Evolutionary conservation across 495 filamentous ascomycete genomes (phyloP).

Genomic region (Darksidea phi): DNA sequence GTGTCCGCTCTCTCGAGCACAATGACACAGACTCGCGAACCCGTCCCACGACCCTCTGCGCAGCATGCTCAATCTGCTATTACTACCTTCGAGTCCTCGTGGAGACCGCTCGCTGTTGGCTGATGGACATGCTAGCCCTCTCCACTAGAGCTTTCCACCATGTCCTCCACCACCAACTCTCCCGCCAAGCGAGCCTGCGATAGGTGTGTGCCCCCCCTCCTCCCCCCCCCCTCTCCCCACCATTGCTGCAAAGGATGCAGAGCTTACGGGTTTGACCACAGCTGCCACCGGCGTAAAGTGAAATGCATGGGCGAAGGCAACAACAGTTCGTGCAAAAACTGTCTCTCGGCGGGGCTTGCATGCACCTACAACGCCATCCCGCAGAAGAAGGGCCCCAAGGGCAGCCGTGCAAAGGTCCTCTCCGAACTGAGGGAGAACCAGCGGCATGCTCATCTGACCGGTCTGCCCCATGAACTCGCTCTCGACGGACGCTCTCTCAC

Average conservation of each 20-base stretch:
- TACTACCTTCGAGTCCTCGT: slow-evolving; percentile 16
- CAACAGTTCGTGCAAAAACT: slow-evolving; percentile 71
- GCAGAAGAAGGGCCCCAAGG: slow-evolving; percentile 84
- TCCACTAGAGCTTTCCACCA: slow-evolving; percentile 10
- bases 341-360: slow-evolving; percentile 61
- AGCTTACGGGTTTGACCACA: slow-evolving; percentile 5
- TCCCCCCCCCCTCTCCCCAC: no score
- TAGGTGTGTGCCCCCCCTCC: slow-evolving; percentile 31
- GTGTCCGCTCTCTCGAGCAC: slow-evolving; percentile 20
- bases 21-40: slow-evolving; percentile 29
- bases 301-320: slow-evolving; percentile 65
- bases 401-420: slow-evolving; percentile 77
- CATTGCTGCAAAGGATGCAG: not conserved
- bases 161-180: slow-evolving; percentile 22
- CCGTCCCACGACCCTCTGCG: slow-evolving; percentile 5
- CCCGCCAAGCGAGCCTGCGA: slow-evolving; percentile 38
- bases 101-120: slow-evolving; percentile 14
- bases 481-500: slow-evolving; percentile 46
- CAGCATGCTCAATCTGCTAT: slow-evolving; percentile 14
- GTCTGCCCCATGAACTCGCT: slow-evolving; percentile 37
- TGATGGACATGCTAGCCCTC: slow-evolving; percentile 3
- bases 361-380: slow-evolving; percentile 84
- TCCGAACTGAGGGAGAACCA: slow-evolving; percentile 70
- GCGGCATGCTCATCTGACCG: slow-evolving; percentile 55
- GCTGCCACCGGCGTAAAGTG: slow-evolving; percentile 79